Evolutionary conservation across 2,329 filamentous ascomycete species (phyloP).

Genomic region (Epichloe hybrida): DNA sequence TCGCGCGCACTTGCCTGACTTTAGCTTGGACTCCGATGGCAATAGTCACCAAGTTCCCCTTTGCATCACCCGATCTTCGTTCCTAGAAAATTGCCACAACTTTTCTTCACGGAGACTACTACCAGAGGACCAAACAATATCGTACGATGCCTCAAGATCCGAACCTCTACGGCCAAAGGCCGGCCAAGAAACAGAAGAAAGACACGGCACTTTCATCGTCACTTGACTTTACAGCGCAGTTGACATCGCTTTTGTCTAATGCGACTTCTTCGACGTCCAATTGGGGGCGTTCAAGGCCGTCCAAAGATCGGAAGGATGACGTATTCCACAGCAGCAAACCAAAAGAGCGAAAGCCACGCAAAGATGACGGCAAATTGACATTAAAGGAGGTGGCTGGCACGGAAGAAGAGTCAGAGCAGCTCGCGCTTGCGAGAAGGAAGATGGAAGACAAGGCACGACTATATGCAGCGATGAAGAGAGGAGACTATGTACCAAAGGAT

Average conservation of each 20-base stretch:
- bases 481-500: conserved; percentile 61
- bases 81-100: background rate
- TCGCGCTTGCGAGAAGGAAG: conserved; percentile 58
- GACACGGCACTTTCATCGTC: conserved; percentile 58
- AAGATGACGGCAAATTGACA: conserved; percentile 37
- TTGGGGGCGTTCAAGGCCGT: conserved; percentile 31
- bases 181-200: conserved; percentile 54
- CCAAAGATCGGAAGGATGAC: conserved; percentile 33
- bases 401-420: conserved; percentile 51
- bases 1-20: background rate
- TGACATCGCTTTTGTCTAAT: conserved; percentile 65
- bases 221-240: conserved; percentile 77
- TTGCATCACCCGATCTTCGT: background rate
- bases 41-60: background rate
- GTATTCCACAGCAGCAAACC: conserved; percentile 22
- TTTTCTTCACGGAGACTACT: background rate
- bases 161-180: conserved; percentile 63
- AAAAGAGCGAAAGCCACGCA: conserved; percentile 20
- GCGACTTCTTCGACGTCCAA: conserved; percentile 27
- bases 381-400: conserved; percentile 40
- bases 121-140: background rate
- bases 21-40: background rate
- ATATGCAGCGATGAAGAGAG: conserved; percentile 81
- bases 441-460: conserved; percentile 84
- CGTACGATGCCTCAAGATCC: conserved; percentile 47